These are phyloP conservation scores for Yarrowia osloensis DNA, from an alignment of 805 yeast species.

Conservation along the genomic window DNA sequence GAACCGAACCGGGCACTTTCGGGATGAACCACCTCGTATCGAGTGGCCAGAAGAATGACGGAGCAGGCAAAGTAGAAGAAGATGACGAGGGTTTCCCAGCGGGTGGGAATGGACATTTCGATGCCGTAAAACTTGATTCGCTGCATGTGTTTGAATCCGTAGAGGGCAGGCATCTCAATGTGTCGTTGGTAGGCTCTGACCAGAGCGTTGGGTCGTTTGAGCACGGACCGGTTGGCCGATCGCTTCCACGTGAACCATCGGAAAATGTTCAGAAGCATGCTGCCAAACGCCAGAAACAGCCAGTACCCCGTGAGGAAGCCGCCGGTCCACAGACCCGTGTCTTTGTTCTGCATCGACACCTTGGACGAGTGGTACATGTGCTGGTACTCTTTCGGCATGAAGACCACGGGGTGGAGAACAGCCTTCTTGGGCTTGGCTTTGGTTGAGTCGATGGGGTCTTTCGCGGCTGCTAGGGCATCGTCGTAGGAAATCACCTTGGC, in stretches of 20 bases:
- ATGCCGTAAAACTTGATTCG: conserved; percentile 36
- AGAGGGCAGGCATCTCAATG: conserved; percentile 45
- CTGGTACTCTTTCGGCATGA: conserved; percentile 34
- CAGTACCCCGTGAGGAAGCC: conserved; percentile 41
- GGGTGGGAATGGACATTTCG: conserved; percentile 50
- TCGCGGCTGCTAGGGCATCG: neutral
- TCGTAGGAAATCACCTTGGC: neutral
- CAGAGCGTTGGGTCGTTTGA: conserved; percentile 35
- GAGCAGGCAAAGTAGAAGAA: conserved; percentile 45
- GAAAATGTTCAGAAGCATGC: conserved; percentile 31
- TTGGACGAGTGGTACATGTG: conserved; percentile 15
- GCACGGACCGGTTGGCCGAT: conserved; percentile 34
- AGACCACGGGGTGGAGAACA: conserved; percentile 34
- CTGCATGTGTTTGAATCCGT: conserved; percentile 42
- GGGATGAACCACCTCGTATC: conserved; percentile 41
- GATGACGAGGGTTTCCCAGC: conserved; percentile 53
- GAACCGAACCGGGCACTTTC: conserved; percentile 46
- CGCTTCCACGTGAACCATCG: conserved; percentile 34
- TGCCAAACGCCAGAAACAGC: conserved; percentile 36
- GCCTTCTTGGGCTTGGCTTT: conserved; percentile 31
- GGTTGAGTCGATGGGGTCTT: conserved; percentile 4
- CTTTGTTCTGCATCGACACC: conserved; percentile 36
- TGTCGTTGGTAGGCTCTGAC: conserved; percentile 37
- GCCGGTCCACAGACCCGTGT: conserved; percentile 41
- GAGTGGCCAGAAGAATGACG: conserved; percentile 40